Conservation (phyloP, 2,329 filamentous ascomycete genomes). For the Pochonia chlamydosporia region DNA sequence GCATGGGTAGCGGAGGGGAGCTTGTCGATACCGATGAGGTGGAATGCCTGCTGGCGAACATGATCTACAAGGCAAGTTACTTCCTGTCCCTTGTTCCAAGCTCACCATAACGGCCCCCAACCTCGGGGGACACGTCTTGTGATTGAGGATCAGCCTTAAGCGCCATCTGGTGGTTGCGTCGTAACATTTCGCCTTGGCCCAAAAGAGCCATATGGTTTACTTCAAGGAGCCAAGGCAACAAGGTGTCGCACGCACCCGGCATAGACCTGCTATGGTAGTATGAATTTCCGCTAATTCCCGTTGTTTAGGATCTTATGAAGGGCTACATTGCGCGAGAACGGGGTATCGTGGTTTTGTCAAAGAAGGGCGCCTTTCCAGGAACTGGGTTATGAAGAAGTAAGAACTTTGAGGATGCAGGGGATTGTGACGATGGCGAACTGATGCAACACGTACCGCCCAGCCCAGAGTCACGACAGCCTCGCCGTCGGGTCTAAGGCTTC, state of each 20-base stretch:
- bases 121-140: too few relatives aligned
- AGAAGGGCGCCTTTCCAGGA: conserved; percentile 87
- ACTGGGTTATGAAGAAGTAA: conserved; percentile 56
- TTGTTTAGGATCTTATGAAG: conserved; percentile 78
- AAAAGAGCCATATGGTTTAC: too few relatives aligned
- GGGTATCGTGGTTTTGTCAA: conserved; percentile 87
- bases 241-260: neutral
- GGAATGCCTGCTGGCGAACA: conserved; percentile 89
- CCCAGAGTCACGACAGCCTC: neutral
- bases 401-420: neutral
- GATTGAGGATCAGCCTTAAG: too few relatives aligned
- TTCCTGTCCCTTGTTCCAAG: neutral
- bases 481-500: too few relatives aligned
- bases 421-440: neutral
- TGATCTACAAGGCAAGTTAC: conserved; percentile 97
- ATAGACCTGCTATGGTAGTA: conserved; percentile 8
- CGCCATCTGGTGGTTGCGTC: too few relatives aligned
- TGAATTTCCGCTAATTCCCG: conserved; percentile 26
- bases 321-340: conserved; percentile 93
- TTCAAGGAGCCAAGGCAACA: too few relatives aligned
- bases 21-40: conserved; percentile 83
- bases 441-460: neutral
- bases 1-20: conserved; percentile 61
- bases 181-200: too few relatives aligned
- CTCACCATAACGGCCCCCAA: too few relatives aligned